Conservation (phyloP, 768 basidiomycete genomes). For the Rhizopogon sp. region DNA sequence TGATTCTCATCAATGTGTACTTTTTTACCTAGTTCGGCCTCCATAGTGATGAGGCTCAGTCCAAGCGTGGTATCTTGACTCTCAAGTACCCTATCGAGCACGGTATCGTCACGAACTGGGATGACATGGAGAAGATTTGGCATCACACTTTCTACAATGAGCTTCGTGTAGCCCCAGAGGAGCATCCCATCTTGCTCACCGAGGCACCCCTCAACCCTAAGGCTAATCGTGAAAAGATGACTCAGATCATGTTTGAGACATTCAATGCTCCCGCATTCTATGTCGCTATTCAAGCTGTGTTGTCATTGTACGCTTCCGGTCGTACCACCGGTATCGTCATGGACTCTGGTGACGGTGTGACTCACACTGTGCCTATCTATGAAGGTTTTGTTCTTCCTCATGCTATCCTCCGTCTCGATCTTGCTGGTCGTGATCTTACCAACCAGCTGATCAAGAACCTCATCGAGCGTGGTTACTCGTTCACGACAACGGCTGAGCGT, state of each 20-base stretch:
- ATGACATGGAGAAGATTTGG: constrained; percentile 99
- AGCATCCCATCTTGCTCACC: constrained; percentile 68
- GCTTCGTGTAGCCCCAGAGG: constrained; percentile 72
- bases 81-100: constrained; percentile 94
- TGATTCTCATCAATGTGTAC: constrained; percentile 6
- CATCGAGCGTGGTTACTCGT: constrained; percentile 88
- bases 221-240: constrained; percentile 70
- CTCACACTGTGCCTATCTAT: constrained; percentile 95
- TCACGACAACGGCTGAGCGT: constrained; percentile 90
- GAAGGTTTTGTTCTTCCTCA: constrained; percentile 92
- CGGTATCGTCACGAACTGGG: constrained; percentile 97
- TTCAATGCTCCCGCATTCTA: constrained; percentile 75
- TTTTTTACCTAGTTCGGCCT: constrained; percentile 5
- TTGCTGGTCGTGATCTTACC: constrained; percentile 91
- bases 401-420: constrained; percentile 88
- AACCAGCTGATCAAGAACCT: constrained; percentile 78
- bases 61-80: constrained; percentile 92
- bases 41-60: constrained; percentile 81
- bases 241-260: constrained; percentile 78
- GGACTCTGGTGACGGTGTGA: constrained; percentile 95
- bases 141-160: constrained; percentile 94
- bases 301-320: constrained; percentile 86
- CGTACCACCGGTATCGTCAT: constrained; percentile 93
- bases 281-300: constrained; percentile 69
- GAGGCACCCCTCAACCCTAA: constrained; percentile 74